A percentile compares a stretch with the other conserved stretches of the same genome.
Conservation (phyloP, 352 stramenopile genomes). For the Phytophthora quininea region DNA sequence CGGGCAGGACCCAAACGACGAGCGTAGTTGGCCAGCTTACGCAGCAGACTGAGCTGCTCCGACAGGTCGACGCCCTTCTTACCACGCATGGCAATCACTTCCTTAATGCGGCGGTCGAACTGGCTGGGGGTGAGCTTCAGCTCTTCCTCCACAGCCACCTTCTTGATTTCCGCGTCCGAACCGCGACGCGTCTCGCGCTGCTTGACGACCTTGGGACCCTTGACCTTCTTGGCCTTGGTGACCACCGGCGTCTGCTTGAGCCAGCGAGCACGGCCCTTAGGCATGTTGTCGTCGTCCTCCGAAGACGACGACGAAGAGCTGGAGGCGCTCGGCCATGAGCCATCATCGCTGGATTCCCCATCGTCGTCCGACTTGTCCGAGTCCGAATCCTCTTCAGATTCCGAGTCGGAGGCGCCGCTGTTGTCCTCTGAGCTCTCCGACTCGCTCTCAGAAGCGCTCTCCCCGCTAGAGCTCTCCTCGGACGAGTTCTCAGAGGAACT, state of each 20-base stretch:
- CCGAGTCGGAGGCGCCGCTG: slow-evolving; percentile 2
- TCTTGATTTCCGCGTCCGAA: slow-evolving; percentile 55
- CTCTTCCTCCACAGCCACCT: slow-evolving; percentile 73
- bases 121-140: slow-evolving; percentile 79
- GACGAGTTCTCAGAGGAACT: slow-evolving; percentile 36
- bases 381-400: slow-evolving; percentile 11
- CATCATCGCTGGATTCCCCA: slow-evolving; percentile 53
- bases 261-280: slow-evolving; percentile 96
- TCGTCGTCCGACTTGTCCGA: slow-evolving; percentile 48
- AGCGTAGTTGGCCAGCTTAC: slow-evolving; percentile 84
- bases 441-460: slow-evolving; percentile 21
- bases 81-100: slow-evolving; percentile 81
- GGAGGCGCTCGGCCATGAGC: slow-evolving; percentile 63
- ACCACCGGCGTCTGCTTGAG: slow-evolving; percentile 92
- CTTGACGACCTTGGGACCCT: slow-evolving; percentile 47
- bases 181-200: slow-evolving; percentile 58
- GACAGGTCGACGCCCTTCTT: slow-evolving; percentile 83
- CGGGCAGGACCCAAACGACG: slow-evolving; percentile 75
- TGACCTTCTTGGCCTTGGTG: slow-evolving; percentile 58
- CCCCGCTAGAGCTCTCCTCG: slow-evolving; percentile 36
- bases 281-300: slow-evolving; percentile 85
- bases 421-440: slow-evolving; percentile 12
- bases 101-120: slow-evolving; percentile 88
- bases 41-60: slow-evolving; percentile 71
- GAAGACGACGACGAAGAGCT: slow-evolving; percentile 67